A percentile compares a stretch with the other conserved stretches of the same genome.
Conservation (phyloP, 2,329 filamentous ascomycete genomes). For the Ophioceras dolichostomum region DNA sequence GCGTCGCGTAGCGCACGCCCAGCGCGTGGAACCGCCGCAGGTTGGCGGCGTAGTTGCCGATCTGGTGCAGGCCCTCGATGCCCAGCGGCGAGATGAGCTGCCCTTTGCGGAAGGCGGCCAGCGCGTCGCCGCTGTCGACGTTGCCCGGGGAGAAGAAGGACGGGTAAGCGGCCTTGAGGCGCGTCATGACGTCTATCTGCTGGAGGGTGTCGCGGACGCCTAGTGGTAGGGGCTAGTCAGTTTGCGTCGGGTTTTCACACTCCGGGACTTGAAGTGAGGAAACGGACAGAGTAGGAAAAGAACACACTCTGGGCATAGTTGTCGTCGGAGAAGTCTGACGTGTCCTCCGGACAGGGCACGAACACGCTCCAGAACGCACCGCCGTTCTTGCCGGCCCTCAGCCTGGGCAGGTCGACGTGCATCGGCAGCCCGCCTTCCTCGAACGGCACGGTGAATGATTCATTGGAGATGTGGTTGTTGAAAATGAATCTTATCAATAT, state of each 20-base stretch:
- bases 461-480: constrained; percentile 65
- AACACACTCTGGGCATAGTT: constrained; percentile 55
- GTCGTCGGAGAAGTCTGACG: constrained; percentile 59
- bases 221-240: not conserved
- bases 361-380: constrained; percentile 93
- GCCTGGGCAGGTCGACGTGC: constrained; percentile 71
- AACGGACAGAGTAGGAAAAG: no score
- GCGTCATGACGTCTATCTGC: constrained; percentile 32
- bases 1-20: constrained; percentile 75
- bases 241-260: no score
- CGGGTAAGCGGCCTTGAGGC: constrained; percentile 52
- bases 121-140: constrained; percentile 46
- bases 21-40: constrained; percentile 64
- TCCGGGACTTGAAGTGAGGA: no score
- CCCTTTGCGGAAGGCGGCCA: constrained; percentile 44
- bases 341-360: constrained; percentile 61
- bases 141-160: constrained; percentile 52
- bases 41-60: constrained; percentile 70
- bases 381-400: constrained; percentile 59
- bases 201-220: constrained; percentile 13
- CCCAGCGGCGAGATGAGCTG: constrained; percentile 67
- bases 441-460: constrained; percentile 64
- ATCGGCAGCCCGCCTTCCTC: constrained; percentile 52
- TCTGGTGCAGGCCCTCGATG: constrained; percentile 85
- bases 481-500: constrained; percentile 55